A percentile compares a stretch with the other conserved stretches of the same genome.
Evolutionary conservation across 139 green algal genomes (phyloP).

Genomic region (Auxenochlorella pyrenoidosa): DNA sequence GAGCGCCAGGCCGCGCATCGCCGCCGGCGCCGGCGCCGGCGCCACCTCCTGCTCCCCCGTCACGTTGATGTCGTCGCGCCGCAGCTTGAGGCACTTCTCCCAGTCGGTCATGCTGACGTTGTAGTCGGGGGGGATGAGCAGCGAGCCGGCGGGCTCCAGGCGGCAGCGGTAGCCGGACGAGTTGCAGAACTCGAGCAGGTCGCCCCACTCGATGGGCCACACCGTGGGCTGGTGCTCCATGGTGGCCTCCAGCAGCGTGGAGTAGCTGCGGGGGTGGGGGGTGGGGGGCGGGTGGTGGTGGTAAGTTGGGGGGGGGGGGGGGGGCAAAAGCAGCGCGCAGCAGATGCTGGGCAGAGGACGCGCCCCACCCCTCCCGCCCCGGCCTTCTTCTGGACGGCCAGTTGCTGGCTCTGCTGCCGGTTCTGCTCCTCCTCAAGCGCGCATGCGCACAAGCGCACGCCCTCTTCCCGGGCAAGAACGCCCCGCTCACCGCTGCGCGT

Average conservation of each 20-base stretch:
- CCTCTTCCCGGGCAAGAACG: too few relatives aligned
- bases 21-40: not conserved
- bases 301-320: not conserved
- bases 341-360: not conserved
- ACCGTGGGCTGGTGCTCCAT: slow-evolving; percentile 79
- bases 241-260: slow-evolving; percentile 76
- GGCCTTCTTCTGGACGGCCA: too few relatives aligned
- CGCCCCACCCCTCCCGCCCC: too few relatives aligned
- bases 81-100: slow-evolving; percentile 79
- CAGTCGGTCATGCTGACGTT: slow-evolving; percentile 88
- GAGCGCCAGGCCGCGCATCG: not conserved
- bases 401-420: not conserved
- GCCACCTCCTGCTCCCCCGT: slow-evolving; percentile 46
- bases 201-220: slow-evolving; percentile 69
- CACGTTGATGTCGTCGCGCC: slow-evolving; percentile 54
- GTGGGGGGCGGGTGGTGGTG: not conserved
- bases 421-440: too few relatives aligned
- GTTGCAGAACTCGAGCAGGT: slow-evolving; percentile 82
- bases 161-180: slow-evolving; percentile 77
- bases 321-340: not conserved
- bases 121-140: slow-evolving; percentile 83
- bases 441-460: too few relatives aligned
- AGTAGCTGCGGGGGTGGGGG: slow-evolving; percentile 58
- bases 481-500: slow-evolving; percentile 71
- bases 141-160: slow-evolving; percentile 73